Evolutionary conservation across 805 yeast species (phyloP), one percentile per base, ranked within the genome.

Genomic region (Peterozyma toletana): DNA sequence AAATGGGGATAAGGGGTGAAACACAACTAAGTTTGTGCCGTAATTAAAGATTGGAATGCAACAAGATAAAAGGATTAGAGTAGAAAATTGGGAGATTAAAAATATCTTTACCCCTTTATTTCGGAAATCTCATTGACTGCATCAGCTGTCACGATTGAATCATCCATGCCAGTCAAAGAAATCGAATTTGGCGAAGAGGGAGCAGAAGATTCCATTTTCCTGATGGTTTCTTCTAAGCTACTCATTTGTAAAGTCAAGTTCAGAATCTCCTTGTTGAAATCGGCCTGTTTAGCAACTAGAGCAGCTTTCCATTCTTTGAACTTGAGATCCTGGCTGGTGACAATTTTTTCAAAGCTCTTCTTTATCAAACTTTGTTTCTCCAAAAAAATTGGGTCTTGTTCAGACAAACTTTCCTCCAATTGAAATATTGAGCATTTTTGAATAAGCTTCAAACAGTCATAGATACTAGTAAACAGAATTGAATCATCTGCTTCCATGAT

Each of bases 231-330:
- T 54, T 71, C 73, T 42, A 76, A 51, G 29, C 52, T 46, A 13
- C 67, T 53, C 33, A 75, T 57, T 17, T 60, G 52, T 13, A 53
- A 52, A 48, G 72, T 73, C 40, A 66, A 48, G 10, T 50, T 54
- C 44, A 73, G 78, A 45, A 83, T 71, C 43, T 76, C 83, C 37
- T 64, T 58, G 51, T 82, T 82, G 49, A 77, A 72, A 42, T 59
- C 58, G n/a, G 63, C 65, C 58, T 83, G 89, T 53, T 75, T 75
- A 15, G 66, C 67, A 40, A 73, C 66, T 39, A 84, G 62, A 0
- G 75, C 75, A 44, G 59, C 61, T 53, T 79, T 79, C 86, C 87
- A 80, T 30, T 73, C 78, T 53, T 73, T 75, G 50, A 82, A 81
- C 48, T 75, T 71, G 39, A 56, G 62, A 48, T 81, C 86, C 54